These are phyloP conservation scores for Helianthus tuberosus DNA, from an alignment of 129 eudicot species.

Conservation along the genomic window DNA sequence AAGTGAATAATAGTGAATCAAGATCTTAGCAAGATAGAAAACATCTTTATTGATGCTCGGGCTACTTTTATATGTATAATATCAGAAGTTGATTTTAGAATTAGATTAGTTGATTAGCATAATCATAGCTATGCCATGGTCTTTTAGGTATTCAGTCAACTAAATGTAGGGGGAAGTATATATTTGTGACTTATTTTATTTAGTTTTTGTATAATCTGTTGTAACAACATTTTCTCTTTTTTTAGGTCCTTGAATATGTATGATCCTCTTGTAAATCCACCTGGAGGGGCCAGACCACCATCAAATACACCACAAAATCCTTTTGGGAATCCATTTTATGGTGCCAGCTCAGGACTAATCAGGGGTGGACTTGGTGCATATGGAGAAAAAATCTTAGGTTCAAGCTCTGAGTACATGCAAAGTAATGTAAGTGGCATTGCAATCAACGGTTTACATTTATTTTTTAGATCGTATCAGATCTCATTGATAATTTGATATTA, in stretches of 20 bases:
- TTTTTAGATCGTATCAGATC: background rate
- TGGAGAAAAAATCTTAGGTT: slow-evolving; percentile 62
- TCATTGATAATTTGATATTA: background rate
- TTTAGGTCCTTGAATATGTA: slow-evolving; percentile 45
- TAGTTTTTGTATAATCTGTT: background rate
- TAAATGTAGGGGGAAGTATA: background rate
- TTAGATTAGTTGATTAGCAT: background rate
- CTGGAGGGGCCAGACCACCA: slow-evolving; percentile 51
- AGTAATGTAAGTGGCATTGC: slow-evolving; percentile 57
- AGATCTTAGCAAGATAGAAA: background rate
- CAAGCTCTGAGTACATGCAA: slow-evolving; percentile 71
- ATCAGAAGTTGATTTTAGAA: slow-evolving; percentile 7
- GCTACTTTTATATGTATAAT: background rate
- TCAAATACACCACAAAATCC: slow-evolving; percentile 49
- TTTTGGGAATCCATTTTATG: slow-evolving; percentile 60
- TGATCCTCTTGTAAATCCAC: slow-evolving; percentile 52
- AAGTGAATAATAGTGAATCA: background rate
- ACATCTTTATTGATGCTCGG: background rate
- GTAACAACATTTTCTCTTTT: background rate
- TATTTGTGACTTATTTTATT: background rate
- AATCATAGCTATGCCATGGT: background rate
- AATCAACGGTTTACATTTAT: background rate
- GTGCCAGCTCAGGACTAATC: slow-evolving; percentile 65
- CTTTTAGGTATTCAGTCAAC: background rate
- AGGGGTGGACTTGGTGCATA: slow-evolving; percentile 70